These are phyloP conservation scores for Fusarium aywerte DNA, from an alignment of 2,329 filamentous ascomycete genomes.

Conservation along the genomic window DNA sequence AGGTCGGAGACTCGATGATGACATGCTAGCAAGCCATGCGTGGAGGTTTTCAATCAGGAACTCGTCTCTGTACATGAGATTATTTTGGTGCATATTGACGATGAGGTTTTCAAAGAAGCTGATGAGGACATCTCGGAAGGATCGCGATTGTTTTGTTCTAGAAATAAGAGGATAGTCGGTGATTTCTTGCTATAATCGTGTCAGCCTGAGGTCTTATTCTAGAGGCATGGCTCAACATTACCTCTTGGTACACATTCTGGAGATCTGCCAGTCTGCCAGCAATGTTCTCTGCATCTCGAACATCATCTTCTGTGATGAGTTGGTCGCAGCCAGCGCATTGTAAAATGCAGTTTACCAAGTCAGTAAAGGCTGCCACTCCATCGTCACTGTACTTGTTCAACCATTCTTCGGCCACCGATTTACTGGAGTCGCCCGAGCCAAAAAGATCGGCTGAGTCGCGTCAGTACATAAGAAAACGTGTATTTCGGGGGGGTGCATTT, in stretches of 20 bases:
- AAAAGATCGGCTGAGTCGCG: conserved; percentile 68
- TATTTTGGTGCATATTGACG: conserved; percentile 82
- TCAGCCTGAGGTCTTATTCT: conserved; percentile 44
- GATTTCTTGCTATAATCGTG: conserved; percentile 69
- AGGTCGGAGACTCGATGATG: conserved; percentile 84
- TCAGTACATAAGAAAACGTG: conserved; percentile 33
- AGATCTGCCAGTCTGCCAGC: conserved; percentile 82
- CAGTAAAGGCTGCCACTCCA: conserved; percentile 65
- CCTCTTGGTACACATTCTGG: conserved; percentile 87
- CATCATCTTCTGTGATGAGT: conserved; percentile 82
- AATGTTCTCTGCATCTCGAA: conserved; percentile 89
- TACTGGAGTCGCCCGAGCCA: conserved; percentile 65
- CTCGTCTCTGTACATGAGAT: conserved; percentile 79
- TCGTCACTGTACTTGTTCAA: conserved; percentile 67
- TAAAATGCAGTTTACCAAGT: conserved; percentile 74
- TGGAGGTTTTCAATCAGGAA: conserved; percentile 88
- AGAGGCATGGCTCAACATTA: conserved; percentile 49
- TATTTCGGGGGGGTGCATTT: neutral
- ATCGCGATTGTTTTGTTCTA: conserved; percentile 77
- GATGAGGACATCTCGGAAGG: conserved; percentile 81
- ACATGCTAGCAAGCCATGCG: conserved; percentile 91
- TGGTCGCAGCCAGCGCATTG: conserved; percentile 83
- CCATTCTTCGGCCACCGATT: conserved; percentile 70
- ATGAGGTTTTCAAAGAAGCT: conserved; percentile 84
- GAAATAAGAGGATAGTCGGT: conserved; percentile 93